Evolutionary conservation across 1,284 basidiomycete species (phyloP).

Genomic region (Papiliotrema fonsecae): DNA sequence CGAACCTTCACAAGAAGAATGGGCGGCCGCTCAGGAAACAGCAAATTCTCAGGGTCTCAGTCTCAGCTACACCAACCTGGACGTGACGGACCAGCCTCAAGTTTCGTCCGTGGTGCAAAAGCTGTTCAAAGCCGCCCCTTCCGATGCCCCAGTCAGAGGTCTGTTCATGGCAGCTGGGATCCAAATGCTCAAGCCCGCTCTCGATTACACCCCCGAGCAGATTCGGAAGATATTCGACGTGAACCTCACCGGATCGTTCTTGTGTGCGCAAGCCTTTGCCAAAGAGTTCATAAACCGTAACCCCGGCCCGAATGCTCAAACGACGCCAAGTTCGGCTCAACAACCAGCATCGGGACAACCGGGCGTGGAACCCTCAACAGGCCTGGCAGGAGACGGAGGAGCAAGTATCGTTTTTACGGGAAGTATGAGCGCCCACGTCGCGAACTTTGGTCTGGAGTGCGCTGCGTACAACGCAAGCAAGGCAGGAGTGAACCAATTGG

Average conservation of each 20-base stretch:
- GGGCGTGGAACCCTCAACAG: neutral
- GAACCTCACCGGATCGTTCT: slow-evolving; percentile 53
- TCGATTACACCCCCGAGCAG: slow-evolving; percentile 65
- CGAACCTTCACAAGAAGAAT: slow-evolving; percentile 60
- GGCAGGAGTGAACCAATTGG: slow-evolving; percentile 27
- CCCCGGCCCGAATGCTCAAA: slow-evolving; percentile 3
- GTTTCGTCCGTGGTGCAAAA: slow-evolving; percentile 57
- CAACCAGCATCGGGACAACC: neutral
- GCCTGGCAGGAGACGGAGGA: slow-evolving; percentile 57
- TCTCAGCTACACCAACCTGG: slow-evolving; percentile 62
- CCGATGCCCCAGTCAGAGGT: slow-evolving; percentile 50
- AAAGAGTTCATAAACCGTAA: slow-evolving; percentile 36
- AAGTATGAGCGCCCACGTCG: slow-evolving; percentile 80
- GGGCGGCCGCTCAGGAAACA: slow-evolving; percentile 56
- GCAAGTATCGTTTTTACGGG: slow-evolving; percentile 80
- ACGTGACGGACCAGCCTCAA: slow-evolving; percentile 59
- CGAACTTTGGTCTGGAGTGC: slow-evolving; percentile 55
- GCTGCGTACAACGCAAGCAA: slow-evolving; percentile 36
- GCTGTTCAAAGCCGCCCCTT: slow-evolving; percentile 49
- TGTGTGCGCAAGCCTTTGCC: slow-evolving; percentile 66
- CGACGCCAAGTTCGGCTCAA: neutral
- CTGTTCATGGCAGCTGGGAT: slow-evolving; percentile 72
- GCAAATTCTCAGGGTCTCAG: slow-evolving; percentile 51
- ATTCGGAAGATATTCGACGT: slow-evolving; percentile 70
- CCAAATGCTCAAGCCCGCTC: slow-evolving; percentile 59